A percentile compares a stretch with the other conserved stretches of the same genome.
phyloP scores from a whole-genome alignment of 768 basidiomycete genomes.

The Mrakia gelida region DNA sequence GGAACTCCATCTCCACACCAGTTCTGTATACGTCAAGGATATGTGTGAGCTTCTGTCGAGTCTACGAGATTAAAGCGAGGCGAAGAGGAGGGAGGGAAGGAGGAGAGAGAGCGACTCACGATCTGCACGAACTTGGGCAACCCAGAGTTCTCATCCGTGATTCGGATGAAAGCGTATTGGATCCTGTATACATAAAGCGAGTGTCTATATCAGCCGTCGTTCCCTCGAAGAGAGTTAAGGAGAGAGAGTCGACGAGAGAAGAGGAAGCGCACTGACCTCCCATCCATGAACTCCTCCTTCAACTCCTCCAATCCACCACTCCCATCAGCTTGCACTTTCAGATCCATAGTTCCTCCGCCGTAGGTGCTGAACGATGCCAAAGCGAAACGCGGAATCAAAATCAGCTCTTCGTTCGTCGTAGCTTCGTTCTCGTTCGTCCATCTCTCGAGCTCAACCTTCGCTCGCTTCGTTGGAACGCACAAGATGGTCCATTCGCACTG shows the following conservation, averaged over 20 bases:
- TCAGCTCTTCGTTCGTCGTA: background rate
- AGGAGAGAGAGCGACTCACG: constrained; percentile 59
- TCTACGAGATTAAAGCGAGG: background rate
- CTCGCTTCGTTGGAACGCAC: constrained; percentile 1
- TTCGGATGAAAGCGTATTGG: constrained; percentile 85
- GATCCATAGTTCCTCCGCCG: constrained; percentile 73
- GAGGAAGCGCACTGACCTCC: constrained; percentile 55
- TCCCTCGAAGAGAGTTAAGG: background rate
- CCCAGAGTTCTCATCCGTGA: constrained; percentile 75
- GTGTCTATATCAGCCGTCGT: background rate
- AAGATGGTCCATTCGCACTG: constrained; percentile 28
- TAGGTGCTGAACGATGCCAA: constrained; percentile 53
- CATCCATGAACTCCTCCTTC: constrained; percentile 92
- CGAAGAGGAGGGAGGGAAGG: background rate
- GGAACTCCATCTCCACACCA: constrained; percentile 90
- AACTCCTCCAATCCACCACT: constrained; percentile 82
- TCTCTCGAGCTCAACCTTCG: no score
- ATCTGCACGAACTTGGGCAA: constrained; percentile 90
- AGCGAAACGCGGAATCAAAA: background rate
- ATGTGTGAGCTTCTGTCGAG: background rate
- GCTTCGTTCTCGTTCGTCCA: no score
- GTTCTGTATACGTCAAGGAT: constrained; percentile 26
- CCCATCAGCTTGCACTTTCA: constrained; percentile 83
- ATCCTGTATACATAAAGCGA: constrained; percentile 54
- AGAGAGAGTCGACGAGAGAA: background rate